phyloP scores from a whole-genome alignment of 2,329 filamentous ascomycete species.

The Trichophyton rubrum region DNA sequence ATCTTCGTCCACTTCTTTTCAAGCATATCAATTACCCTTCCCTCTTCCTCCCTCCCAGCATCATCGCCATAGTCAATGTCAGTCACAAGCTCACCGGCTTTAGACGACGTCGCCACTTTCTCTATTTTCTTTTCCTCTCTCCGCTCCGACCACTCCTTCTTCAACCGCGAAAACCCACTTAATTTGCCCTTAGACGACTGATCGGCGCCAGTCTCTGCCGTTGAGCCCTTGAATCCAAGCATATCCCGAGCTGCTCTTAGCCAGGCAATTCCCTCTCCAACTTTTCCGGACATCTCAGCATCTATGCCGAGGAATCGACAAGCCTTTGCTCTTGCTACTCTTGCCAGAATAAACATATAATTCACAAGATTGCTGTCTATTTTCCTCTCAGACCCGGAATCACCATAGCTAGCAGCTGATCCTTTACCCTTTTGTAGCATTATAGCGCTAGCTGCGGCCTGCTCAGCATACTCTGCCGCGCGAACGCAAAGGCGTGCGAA shows the following conservation, averaged over 20 bases:
- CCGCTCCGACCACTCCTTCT: constrained; percentile 62
- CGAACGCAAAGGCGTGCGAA: constrained; percentile 81
- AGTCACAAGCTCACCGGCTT: constrained; percentile 20
- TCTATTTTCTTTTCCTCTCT: constrained; percentile 69
- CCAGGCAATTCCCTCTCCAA: constrained; percentile 79
- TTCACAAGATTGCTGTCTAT: constrained; percentile 54
- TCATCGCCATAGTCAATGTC: constrained; percentile 50
- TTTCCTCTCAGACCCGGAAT: constrained; percentile 26
- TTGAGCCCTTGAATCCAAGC: constrained; percentile 45
- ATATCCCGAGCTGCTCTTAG: constrained; percentile 63
- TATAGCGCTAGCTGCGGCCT: constrained; percentile 46
- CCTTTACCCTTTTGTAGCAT: constrained; percentile 21
- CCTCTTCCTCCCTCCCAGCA: constrained; percentile 74
- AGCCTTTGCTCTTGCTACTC: constrained; percentile 67
- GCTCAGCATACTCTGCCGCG: constrained; percentile 73
- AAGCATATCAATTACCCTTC: constrained; percentile 71
- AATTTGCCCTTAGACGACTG: constrained; percentile 18
- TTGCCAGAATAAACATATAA: constrained; percentile 64
- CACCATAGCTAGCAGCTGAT: constrained; percentile 5
- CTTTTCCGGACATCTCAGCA: constrained; percentile 68
- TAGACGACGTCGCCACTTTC: constrained; percentile 40
- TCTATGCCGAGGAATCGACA: constrained; percentile 87
- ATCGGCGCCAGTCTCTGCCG: constrained; percentile 38
- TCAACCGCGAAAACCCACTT: constrained; percentile 42
- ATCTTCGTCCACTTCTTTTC: constrained; percentile 81